phyloP scores from a whole-genome alignment of 2,329 filamentous ascomycete genomes.

The Ophiostoma fasciatum region DNA sequence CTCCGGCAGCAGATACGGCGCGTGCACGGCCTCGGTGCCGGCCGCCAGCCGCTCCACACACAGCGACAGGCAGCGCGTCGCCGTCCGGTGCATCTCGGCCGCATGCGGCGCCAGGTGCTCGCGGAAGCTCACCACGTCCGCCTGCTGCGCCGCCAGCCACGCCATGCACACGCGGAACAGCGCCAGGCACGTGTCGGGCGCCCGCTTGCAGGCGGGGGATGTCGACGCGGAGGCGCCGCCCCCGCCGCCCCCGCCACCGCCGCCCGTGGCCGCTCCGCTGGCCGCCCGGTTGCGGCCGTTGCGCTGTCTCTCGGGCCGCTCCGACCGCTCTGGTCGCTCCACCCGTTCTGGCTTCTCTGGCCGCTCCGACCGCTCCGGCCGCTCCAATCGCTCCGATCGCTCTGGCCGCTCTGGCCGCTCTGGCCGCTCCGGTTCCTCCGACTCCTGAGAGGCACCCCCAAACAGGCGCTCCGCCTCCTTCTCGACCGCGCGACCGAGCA shows the following conservation, averaged over 20 bases:
- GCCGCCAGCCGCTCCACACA: slow-evolving; percentile 32
- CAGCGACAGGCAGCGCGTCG: slow-evolving; percentile 32
- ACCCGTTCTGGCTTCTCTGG: too few relatives aligned
- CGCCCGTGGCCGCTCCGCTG: too few relatives aligned
- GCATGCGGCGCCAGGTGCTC: slow-evolving; percentile 30
- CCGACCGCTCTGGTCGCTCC: too few relatives aligned
- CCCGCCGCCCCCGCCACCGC: too few relatives aligned
- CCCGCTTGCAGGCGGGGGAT: too few relatives aligned
- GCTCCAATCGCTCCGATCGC: too few relatives aligned
- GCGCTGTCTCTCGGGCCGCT: too few relatives aligned
- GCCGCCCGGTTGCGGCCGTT: not conserved
- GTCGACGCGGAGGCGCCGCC: too few relatives aligned
- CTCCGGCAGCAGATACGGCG: slow-evolving; percentile 35
- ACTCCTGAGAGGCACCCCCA: too few relatives aligned
- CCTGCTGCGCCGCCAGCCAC: slow-evolving; percentile 34
- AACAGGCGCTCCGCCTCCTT: slow-evolving; percentile 6
- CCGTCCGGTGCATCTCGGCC: slow-evolving; percentile 29
- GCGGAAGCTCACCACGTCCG: slow-evolving; percentile 30
- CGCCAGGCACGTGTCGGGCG: slow-evolving; percentile 30
- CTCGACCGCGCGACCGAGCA: slow-evolving; percentile 51
- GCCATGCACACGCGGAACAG: slow-evolving; percentile 37
- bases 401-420: slow-evolving; percentile 19
- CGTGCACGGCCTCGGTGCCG: slow-evolving; percentile 22
- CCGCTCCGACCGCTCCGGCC: too few relatives aligned
- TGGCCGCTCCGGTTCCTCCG: too few relatives aligned